Conservation (phyloP, 768 basidiomycete species). For the Lactarius pseudohatsudake region DNA sequence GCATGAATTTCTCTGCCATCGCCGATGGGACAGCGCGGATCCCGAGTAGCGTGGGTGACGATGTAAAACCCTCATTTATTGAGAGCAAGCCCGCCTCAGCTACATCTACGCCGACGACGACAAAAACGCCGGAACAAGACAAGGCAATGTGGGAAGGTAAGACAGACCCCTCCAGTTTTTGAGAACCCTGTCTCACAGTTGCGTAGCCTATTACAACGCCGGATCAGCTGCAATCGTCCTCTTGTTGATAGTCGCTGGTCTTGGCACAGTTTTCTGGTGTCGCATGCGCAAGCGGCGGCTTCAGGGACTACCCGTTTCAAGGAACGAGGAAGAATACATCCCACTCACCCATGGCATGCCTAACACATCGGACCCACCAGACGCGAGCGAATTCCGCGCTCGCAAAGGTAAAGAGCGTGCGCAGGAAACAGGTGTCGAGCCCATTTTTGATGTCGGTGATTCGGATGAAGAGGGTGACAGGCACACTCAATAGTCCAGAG, state of each 20-base stretch:
- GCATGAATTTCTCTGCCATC: slow-evolving; percentile 80
- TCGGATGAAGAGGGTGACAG: slow-evolving; percentile 43
- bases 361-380: slow-evolving; percentile 25
- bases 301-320: slow-evolving; percentile 43
- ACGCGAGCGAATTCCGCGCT: slow-evolving; percentile 24
- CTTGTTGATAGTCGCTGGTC: slow-evolving; percentile 61
- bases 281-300: slow-evolving; percentile 50
- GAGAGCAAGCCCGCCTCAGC: slow-evolving; percentile 44
- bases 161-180: slow-evolving; percentile 28
- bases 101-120: slow-evolving; percentile 41
- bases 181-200: slow-evolving; percentile 4
- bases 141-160: slow-evolving; percentile 91
- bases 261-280: slow-evolving; percentile 81
- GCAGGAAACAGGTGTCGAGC: slow-evolving; percentile 33
- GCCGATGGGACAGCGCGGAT: slow-evolving; percentile 78
- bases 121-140: slow-evolving; percentile 71
- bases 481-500: background rate
- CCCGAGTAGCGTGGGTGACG: slow-evolving; percentile 74
- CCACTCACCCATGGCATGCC: slow-evolving; percentile 51
- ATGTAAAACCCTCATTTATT: slow-evolving; percentile 62
- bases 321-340: slow-evolving; percentile 62
- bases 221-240: slow-evolving; percentile 86
- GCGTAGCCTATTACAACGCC: slow-evolving; percentile 88
- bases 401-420: slow-evolving; percentile 42
- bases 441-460: slow-evolving; percentile 49